A percentile compares a stretch with the other conserved stretches of the same genome.
phyloP scores from a whole-genome alignment of 2,329 filamentous ascomycete genomes.

The Cladosporium sp. region DNA sequence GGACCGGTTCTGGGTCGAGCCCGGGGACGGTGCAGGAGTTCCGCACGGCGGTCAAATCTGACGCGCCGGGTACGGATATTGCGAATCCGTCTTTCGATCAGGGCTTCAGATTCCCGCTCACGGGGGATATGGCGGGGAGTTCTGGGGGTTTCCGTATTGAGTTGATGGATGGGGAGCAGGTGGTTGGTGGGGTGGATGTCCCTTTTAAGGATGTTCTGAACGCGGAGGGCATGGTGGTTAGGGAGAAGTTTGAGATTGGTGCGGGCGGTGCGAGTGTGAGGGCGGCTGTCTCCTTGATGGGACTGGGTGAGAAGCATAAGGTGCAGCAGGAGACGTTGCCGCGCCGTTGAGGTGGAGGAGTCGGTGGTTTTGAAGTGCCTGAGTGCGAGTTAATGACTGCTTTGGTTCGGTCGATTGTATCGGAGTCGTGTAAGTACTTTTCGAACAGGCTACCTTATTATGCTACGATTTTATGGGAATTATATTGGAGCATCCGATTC shows the following conservation, averaged over 20 bases:
- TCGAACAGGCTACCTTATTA: no score
- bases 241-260: conserved; percentile 36
- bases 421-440: no score
- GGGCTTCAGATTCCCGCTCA: conserved; percentile 42
- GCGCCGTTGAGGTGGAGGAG: no score
- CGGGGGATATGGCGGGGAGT: conserved; percentile 26
- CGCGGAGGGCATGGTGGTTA: conserved; percentile 29
- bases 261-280: conserved; percentile 31
- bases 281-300: conserved; percentile 35
- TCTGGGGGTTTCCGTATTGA: conserved; percentile 31
- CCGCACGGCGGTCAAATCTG: conserved; percentile 40
- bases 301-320: conserved; percentile 19
- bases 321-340: conserved; percentile 9
- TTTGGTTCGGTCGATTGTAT: no score
- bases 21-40: conserved; percentile 40
- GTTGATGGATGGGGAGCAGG: conserved; percentile 34
- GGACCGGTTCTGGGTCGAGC: no score
- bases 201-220: conserved; percentile 33
- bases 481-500: no score
- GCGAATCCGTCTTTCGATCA: conserved; percentile 48
- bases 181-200: conserved; percentile 34
- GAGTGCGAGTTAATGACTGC: no score
- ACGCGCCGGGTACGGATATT: conserved; percentile 45
- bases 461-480: no score
- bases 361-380: no score